Percentiles rank a stretch among this genome's conserved stretches.
Conservation (phyloP, 345 rosid species). For the Lepidium africanum region DNA sequence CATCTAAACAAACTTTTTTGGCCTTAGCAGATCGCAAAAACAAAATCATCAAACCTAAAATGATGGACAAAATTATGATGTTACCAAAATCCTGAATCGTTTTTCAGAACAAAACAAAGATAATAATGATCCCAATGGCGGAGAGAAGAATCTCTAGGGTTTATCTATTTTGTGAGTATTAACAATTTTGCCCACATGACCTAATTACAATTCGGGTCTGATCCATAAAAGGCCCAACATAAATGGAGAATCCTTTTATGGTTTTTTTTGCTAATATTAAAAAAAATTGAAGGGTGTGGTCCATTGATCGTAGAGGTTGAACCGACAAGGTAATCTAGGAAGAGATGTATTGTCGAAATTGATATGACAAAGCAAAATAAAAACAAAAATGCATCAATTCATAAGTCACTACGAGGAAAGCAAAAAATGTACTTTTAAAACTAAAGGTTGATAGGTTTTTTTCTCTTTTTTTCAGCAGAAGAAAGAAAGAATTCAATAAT, state of each 20-base stretch:
- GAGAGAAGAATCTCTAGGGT: slow-evolving; percentile 17
- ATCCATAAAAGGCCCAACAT: not conserved
- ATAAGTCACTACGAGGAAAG: slow-evolving; percentile 24
- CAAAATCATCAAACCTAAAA: not conserved
- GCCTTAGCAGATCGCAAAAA: not conserved
- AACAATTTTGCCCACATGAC: slow-evolving; percentile 5
- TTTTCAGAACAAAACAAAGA: slow-evolving; percentile 2
- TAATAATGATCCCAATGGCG: too few species aligned
- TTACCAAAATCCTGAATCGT: not conserved
- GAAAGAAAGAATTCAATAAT: not conserved
- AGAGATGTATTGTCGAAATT: slow-evolving; percentile 26
- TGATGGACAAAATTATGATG: not conserved
- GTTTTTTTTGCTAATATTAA: too few species aligned
- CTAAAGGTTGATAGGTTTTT: not conserved
- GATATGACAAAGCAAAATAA: slow-evolving; percentile 26
- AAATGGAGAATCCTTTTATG: slow-evolving; percentile 2
- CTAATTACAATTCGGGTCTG: not conserved
- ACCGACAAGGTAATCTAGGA: slow-evolving; percentile 33
- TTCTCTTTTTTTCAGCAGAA: not conserved
- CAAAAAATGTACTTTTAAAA: slow-evolving; percentile 19
- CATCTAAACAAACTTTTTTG: too few species aligned
- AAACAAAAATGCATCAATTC: slow-evolving; percentile 25
- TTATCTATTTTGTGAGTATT: slow-evolving; percentile 1
- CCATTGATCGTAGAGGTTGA: slow-evolving; percentile 23
- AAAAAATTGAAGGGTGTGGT: slow-evolving; percentile 7